A percentile compares a stretch with the other conserved stretches of the same genome.
phyloP scores from a whole-genome alignment of 192 early-diverging fungal species.

The Backusella morwellensis region DNA sequence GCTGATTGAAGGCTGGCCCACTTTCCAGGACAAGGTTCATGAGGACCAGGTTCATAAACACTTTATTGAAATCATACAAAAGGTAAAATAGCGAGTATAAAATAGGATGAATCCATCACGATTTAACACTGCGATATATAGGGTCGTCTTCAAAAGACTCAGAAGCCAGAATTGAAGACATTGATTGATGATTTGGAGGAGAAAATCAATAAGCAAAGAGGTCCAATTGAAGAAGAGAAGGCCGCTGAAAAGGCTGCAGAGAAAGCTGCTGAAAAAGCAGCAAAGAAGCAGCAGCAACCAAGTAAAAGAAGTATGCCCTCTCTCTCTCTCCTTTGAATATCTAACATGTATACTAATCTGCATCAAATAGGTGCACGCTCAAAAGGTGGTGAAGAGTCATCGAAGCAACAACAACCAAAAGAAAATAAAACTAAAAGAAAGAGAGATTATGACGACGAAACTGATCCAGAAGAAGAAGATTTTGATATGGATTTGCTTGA shows the following conservation, averaged over 20 bases:
- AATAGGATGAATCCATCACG: neutral
- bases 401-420: neutral
- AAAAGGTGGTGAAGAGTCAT: neutral
- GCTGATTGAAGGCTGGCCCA: conserved; percentile 77
- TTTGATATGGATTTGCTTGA: neutral
- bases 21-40: conserved; percentile 91
- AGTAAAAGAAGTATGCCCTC: neutral
- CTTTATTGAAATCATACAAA: conserved; percentile 83
- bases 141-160: conserved; percentile 57
- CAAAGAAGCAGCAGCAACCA: neutral
- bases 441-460: neutral
- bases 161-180: conserved; percentile 77
- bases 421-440: neutral
- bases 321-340: neutral
- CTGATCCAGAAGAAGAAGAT: neutral
- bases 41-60: conserved; percentile 82
- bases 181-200: conserved; percentile 84
- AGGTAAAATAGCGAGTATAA: conserved; percentile 47
- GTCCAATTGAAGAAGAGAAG: neutral
- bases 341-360: too few relatives aligned
- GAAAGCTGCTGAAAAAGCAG: neutral
- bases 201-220: conserved; percentile 65
- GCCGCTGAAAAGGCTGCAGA: neutral
- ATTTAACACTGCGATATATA: conserved; percentile 13
- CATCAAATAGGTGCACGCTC: neutral